These are phyloP conservation scores for Maudiozyma barnettii DNA, from an alignment of 805 yeast species.

Conservation along the genomic window DNA sequence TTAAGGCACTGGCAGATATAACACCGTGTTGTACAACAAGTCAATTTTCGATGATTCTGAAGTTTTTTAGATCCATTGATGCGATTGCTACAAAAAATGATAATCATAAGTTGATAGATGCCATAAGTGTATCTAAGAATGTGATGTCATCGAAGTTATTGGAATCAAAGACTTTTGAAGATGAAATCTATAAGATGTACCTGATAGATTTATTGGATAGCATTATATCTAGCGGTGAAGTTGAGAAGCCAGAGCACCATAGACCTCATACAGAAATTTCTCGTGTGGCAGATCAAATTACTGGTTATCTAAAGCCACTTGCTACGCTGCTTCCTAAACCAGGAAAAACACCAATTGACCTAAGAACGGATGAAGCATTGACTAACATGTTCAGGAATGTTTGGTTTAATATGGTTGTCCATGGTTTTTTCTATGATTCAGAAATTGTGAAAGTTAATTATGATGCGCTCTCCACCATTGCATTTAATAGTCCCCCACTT, in stretches of 20 bases:
- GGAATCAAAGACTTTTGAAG: slow-evolving; percentile 11
- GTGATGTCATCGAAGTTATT: slow-evolving; percentile 33
- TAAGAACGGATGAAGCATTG: slow-evolving; percentile 36
- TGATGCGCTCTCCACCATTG: slow-evolving; percentile 54
- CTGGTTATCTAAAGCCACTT: slow-evolving; percentile 56
- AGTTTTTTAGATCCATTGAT: slow-evolving; percentile 45
- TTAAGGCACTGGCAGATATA: slow-evolving; percentile 54
- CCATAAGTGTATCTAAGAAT: slow-evolving; percentile 43
- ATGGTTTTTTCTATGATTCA: slow-evolving; percentile 68
- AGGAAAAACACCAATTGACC: slow-evolving; percentile 34
- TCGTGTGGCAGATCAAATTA: slow-evolving; percentile 60
- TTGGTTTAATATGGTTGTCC: slow-evolving; percentile 91
- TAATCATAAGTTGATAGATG: slow-evolving; percentile 28
- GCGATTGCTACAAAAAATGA: slow-evolving; percentile 36
- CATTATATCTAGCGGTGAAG: slow-evolving; percentile 73
- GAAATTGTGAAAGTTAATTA: slow-evolving; percentile 40
- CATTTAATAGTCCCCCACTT: slow-evolving; percentile 78
- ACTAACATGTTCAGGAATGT: slow-evolving; percentile 67
- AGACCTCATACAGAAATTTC: slow-evolving; percentile 66
- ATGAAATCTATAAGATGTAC: slow-evolving; percentile 44
- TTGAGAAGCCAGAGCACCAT: slow-evolving; percentile 63
- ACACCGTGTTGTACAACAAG: slow-evolving; percentile 52
- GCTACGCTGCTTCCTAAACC: slow-evolving; percentile 63
- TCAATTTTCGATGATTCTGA: slow-evolving; percentile 57
- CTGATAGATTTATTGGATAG: slow-evolving; percentile 56